A percentile compares a stretch with the other conserved stretches of the same genome.
These are phyloP conservation scores for Microsporum ferrugineum DNA, from an alignment of 2,329 filamentous ascomycete species.

Conservation along the genomic window DNA sequence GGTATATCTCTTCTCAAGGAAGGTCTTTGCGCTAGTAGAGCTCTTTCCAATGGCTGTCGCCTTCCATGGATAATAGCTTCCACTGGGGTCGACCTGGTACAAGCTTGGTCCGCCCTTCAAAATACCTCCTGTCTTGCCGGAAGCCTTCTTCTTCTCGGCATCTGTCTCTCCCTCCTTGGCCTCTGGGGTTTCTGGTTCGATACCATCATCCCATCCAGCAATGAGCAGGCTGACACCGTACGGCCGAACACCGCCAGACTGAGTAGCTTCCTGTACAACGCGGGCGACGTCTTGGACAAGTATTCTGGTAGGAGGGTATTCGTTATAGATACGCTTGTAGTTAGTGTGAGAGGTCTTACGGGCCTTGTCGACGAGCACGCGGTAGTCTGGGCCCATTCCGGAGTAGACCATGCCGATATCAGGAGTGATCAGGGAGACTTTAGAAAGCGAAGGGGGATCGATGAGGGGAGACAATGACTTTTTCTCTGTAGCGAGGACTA, in stretches of 20 bases:
- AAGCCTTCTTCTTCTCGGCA: slow-evolving; percentile 56
- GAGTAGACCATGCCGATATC: slow-evolving; percentile 99
- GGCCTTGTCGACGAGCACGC: slow-evolving; percentile 92
- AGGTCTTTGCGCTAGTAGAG: slow-evolving; percentile 95
- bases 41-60: slow-evolving; percentile 98
- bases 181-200: slow-evolving; percentile 69
- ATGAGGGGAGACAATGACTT: slow-evolving; percentile 96
- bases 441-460: slow-evolving; percentile 86
- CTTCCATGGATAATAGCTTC: slow-evolving; percentile 99
- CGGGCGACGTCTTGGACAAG: slow-evolving; percentile 95
- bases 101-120: slow-evolving; percentile 92
- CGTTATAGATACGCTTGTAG: slow-evolving; percentile 99
- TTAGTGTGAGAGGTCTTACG: slow-evolving; percentile 95
- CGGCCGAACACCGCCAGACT: slow-evolving; percentile 91
- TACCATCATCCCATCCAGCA: slow-evolving; percentile 94
- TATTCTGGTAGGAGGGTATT: slow-evolving; percentile 99
- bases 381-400: slow-evolving; percentile 97
- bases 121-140: slow-evolving; percentile 86
- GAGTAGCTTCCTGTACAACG: slow-evolving; percentile 97
- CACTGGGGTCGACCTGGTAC: slow-evolving; percentile 98
- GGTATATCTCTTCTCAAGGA: slow-evolving; percentile 97
- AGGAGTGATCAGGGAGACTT: slow-evolving; percentile 94
- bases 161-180: slow-evolving; percentile 45
- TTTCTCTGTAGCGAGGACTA: slow-evolving; percentile 98
- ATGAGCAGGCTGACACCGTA: slow-evolving; percentile 94